Evolutionary conservation across 2,329 filamentous ascomycete species (phyloP), one percentile per base, ranked within the genome.

Genomic region (Metarhizium humberi): DNA sequence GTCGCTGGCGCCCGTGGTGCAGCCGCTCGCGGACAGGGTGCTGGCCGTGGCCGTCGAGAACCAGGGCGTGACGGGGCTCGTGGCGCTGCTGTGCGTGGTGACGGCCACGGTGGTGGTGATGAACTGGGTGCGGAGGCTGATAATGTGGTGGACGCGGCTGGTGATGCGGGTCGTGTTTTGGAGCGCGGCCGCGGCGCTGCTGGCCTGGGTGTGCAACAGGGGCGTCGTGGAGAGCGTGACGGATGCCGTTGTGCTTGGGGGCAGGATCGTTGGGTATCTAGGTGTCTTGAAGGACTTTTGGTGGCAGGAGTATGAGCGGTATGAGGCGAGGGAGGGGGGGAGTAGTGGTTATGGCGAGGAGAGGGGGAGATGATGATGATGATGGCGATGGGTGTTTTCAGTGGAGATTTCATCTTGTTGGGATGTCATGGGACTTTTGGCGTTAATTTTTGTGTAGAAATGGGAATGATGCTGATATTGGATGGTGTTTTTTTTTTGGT

Each of bases 91-190:
- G 40, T 61, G 68, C 32, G 58, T 71, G 14, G 58, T 72, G 55
- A 71, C 86, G 48, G 61, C 84, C 34, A 71, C 84, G 55, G 69
- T 92, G 52, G 75, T 90, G 66, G 67, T 92, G 55, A 75, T 94
- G 60, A 79, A 85, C 67, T 86, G 87, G 73, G 74, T 90, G 18
- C 83, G 85, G 58, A 81, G 89, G 57, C 73, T 90, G 20, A 76
- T 95, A 56, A 74, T 90, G 65, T 95, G 85, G 74, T 90, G 90
- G 83, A 81, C 90, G 53, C 75, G 80, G n/a, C 66, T 95, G 55
- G 76, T 78, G 11, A 68, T 89, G 59, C 73, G 79, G 29, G 61
- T 90, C 46, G 68, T 80, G 2, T 82, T 90, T 59, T 94, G 84
- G 82, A 79, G 78, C 1, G 67, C 73, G 2, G 61, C 92, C 2